Evolutionary conservation across 139 green algal genomes (phyloP).

Genomic region (Nannochloris sp.): DNA sequence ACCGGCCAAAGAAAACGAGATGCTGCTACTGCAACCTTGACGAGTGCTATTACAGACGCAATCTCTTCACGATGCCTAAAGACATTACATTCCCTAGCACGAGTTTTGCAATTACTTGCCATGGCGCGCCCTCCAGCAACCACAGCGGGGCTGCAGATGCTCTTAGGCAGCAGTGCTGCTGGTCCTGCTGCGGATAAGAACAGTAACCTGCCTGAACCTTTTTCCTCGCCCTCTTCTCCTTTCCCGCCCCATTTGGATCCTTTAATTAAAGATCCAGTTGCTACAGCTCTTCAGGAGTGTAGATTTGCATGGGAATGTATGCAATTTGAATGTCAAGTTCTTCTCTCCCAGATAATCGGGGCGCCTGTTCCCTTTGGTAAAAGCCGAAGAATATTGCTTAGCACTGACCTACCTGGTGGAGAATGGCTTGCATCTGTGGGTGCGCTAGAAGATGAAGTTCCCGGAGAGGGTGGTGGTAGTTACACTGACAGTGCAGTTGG

Average conservation of each 20-base stretch:
- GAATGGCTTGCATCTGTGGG: slow-evolving; percentile 25
- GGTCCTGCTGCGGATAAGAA: too few species aligned
- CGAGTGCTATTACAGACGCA: not conserved
- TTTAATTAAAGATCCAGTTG: not conserved
- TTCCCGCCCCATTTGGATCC: too few species aligned
- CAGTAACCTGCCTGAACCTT: too few species aligned
- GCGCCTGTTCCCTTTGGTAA: not conserved
- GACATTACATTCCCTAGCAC: slow-evolving; percentile 1
- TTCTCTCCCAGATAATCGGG: slow-evolving; percentile 36
- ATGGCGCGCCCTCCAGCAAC: slow-evolving; percentile 1
- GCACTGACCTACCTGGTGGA: not conserved
- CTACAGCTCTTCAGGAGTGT: slow-evolving; percentile 23
- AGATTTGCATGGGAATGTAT: slow-evolving; percentile 39
- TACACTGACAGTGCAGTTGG: not conserved
- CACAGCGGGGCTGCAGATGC: slow-evolving; percentile 38
- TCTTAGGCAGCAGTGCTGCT: slow-evolving; percentile 20
- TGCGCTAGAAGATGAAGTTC: not conserved
- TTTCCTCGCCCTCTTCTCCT: too few species aligned
- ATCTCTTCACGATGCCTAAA: not conserved
- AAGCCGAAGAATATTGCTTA: slow-evolving; percentile 1
- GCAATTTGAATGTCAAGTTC: slow-evolving; percentile 35
- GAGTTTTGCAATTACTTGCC: slow-evolving; percentile 28
- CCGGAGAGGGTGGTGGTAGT: not conserved
- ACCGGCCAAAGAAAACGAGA: too few species aligned
- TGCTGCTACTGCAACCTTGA: not conserved